These are phyloP conservation scores for Cardamine chenopodiifolia DNA, from an alignment of 345 rosid species.

Conservation along the genomic window DNA sequence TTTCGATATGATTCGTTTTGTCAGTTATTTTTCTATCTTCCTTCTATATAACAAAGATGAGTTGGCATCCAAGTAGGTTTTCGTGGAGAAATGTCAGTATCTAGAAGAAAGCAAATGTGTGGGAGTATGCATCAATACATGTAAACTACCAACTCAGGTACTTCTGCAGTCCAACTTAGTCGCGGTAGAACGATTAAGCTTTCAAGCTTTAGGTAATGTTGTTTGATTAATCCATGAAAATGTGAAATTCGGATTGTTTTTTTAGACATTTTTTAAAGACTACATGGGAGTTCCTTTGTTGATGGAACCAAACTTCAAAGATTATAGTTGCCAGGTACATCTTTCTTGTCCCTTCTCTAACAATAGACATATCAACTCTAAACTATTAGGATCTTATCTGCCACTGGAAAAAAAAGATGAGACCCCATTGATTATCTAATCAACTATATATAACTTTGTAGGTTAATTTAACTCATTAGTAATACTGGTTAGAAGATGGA, in stretches of 20 bases:
- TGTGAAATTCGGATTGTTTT: neutral
- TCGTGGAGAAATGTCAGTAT: conserved; percentile 87
- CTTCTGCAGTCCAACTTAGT: too few species aligned
- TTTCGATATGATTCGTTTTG: conserved; percentile 11
- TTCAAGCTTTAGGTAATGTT: neutral
- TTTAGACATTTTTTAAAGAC: conserved; percentile 76
- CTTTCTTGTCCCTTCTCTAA: neutral
- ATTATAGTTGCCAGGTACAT: conserved; percentile 84
- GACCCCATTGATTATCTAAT: neutral
- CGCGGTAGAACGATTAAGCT: neutral
- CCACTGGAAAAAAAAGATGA: neutral
- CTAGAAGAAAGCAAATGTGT: conserved; percentile 93
- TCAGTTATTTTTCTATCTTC: neutral
- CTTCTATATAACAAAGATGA: conserved; percentile 10
- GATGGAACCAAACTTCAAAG: conserved; percentile 91
- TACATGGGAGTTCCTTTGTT: conserved; percentile 81
- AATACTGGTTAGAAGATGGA: neutral
- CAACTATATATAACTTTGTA: neutral
- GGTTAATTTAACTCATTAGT: neutral
- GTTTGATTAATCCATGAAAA: neutral
- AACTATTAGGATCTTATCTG: neutral
- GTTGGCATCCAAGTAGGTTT: conserved; percentile 54
- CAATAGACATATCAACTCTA: neutral
- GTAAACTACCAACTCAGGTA: conserved; percentile 96
- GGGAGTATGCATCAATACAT: conserved; percentile 82